Conservation (phyloP, 352 stramenopile species). For the Thalassiosira allenii region DNA sequence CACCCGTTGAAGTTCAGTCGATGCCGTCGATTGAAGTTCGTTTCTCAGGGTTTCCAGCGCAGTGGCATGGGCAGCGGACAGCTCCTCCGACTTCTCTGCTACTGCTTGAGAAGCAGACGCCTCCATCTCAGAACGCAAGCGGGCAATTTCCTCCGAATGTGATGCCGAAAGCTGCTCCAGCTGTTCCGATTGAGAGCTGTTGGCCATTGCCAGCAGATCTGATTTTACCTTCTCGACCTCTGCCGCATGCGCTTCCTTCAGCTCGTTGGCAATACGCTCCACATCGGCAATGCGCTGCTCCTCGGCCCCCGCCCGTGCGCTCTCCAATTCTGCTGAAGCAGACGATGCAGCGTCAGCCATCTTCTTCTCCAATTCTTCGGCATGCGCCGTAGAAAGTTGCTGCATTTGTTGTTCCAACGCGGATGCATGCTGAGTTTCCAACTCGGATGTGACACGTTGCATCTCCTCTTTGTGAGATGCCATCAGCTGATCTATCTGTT, state of each 20-base stretch:
- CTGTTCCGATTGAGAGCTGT: constrained; percentile 20
- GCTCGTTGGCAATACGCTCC: background rate
- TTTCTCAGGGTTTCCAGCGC: constrained; percentile 28
- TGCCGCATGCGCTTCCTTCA: constrained; percentile 35
- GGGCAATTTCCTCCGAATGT: constrained; percentile 27
- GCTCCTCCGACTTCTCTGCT: constrained; percentile 28
- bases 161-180: constrained; percentile 26
- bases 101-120: background rate
- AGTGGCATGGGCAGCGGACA: background rate
- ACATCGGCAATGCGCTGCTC: constrained; percentile 3
- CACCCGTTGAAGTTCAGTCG: constrained; percentile 41
- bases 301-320: constrained; percentile 28
- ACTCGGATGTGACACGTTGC: constrained; percentile 22
- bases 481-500: constrained; percentile 43
- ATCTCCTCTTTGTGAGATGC: constrained; percentile 39
- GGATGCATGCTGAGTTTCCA: constrained; percentile 45
- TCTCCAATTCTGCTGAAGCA: constrained; percentile 5
- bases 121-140: constrained; percentile 33
- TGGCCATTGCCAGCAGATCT: constrained; percentile 12
- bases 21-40: constrained; percentile 42
- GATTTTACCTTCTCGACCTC: constrained; percentile 34
- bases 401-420: constrained; percentile 65
- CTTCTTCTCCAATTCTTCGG: constrained; percentile 26
- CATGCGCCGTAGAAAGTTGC: constrained; percentile 21
- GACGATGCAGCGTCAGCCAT: background rate